These are phyloP conservation scores for Gelatoporia subvermispora DNA, from an alignment of 768 basidiomycete species.

Conservation along the genomic window DNA sequence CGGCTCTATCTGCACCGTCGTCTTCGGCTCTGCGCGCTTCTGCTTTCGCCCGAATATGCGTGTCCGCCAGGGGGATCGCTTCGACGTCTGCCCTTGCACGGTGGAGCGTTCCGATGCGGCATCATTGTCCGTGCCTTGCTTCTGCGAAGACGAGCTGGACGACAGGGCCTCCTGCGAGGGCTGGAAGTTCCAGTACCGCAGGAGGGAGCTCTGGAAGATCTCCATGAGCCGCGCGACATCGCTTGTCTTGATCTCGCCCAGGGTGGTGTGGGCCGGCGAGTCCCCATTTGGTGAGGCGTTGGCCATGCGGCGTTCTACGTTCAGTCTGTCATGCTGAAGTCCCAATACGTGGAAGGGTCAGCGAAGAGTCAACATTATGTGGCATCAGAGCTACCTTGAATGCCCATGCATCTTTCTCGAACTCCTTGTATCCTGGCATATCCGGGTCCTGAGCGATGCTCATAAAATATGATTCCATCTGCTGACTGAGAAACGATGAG, in stretches of 20 bases:
- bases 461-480: conserved; percentile 80
- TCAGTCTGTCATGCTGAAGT: conserved; percentile 67
- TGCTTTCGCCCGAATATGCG: conserved; percentile 15
- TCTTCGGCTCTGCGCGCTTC: conserved; percentile 6
- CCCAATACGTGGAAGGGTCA: neutral
- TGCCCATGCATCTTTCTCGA: conserved; percentile 69
- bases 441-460: conserved; percentile 42
- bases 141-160: conserved; percentile 5
- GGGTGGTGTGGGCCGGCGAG: conserved; percentile 1
- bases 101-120: conserved; percentile 3
- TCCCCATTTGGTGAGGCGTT: conserved; percentile 37
- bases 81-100: neutral
- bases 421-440: conserved; percentile 60
- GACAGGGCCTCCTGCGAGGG: conserved; percentile 22
- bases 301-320: conserved; percentile 56
- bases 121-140: conserved; percentile 5
- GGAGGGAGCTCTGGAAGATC: conserved; percentile 72
- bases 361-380: neutral
- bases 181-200: conserved; percentile 71
- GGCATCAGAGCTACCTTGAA: conserved; percentile 57
- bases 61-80: conserved; percentile 8
- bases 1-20: conserved; percentile 7
- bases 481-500: conserved; percentile 38
- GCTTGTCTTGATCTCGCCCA: conserved; percentile 57
- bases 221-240: conserved; percentile 84